Conservation (phyloP, 2,329 filamentous ascomycete species). For the Leptographium wingfieldii region DNA sequence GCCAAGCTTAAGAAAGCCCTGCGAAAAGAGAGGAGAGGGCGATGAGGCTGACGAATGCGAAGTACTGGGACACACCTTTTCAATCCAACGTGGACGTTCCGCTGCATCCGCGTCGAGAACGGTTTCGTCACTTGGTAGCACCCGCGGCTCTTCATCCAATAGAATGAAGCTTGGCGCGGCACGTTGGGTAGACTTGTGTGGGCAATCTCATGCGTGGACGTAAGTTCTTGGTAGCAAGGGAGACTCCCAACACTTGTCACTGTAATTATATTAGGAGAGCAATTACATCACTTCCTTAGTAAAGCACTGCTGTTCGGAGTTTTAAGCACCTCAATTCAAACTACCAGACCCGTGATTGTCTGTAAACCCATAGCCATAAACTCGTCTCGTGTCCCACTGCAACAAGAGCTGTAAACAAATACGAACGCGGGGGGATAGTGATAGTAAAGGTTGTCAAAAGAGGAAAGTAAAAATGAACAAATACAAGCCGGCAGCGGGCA, state of each 20-base stretch:
- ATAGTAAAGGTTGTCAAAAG: neutral
- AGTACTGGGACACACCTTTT: neutral
- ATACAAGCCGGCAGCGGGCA: neutral
- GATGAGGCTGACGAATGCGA: no score
- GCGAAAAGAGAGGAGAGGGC: no score
- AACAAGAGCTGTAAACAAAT: slow-evolving; percentile 9
- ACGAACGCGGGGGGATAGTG: neutral
- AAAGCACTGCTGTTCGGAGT: neutral
- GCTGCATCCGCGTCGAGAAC: neutral
- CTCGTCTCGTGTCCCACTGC: slow-evolving; percentile 12
- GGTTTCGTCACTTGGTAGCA: neutral
- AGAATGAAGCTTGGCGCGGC: neutral
- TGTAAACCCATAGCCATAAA: slow-evolving; percentile 12
- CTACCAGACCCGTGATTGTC: slow-evolving; percentile 7
- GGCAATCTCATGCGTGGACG: no score
- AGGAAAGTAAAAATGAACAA: slow-evolving; percentile 8
- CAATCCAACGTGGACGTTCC: neutral
- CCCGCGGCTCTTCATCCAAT: neutral
- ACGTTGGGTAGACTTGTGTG: neutral
- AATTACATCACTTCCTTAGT: neutral
- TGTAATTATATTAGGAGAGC: no score
- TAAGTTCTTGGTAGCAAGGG: neutral
- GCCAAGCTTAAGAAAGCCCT: no score
- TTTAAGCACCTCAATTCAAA: slow-evolving; percentile 8
- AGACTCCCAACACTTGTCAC: neutral